Evolutionary conservation across 768 basidiomycete genomes (phyloP).

Genomic region (Chalciporus pseudorubinellus): DNA sequence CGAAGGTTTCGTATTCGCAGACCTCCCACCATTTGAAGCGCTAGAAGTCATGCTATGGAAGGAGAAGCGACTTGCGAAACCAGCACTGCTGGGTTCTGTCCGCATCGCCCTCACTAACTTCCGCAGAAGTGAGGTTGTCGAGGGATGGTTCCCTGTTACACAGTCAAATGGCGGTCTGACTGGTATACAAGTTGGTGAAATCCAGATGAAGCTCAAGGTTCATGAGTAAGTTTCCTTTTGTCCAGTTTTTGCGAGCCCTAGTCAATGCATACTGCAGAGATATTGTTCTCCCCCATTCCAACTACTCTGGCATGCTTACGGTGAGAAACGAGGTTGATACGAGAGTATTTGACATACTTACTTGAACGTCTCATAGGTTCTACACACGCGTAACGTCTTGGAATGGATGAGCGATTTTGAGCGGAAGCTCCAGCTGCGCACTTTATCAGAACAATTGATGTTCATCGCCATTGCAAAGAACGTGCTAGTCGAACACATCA

Average conservation of each 20-base stretch:
- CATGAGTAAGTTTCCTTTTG: constrained; percentile 56
- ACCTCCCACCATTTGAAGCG: constrained; percentile 75
- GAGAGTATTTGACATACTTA: neutral
- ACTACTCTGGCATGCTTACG: constrained; percentile 59
- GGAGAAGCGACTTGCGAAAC: constrained; percentile 63
- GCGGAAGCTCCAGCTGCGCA: constrained; percentile 62
- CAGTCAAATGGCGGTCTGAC: constrained; percentile 45
- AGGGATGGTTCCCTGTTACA: constrained; percentile 84
- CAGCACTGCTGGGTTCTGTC: constrained; percentile 55
- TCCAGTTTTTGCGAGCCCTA: neutral
- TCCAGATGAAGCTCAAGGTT: constrained; percentile 69
- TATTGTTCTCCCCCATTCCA: constrained; percentile 68
- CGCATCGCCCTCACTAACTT: constrained; percentile 68
- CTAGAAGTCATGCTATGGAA: constrained; percentile 68
- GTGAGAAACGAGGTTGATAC: constrained; percentile 37
- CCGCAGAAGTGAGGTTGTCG: constrained; percentile 66
- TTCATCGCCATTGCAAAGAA: constrained; percentile 69
- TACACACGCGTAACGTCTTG: constrained; percentile 62
- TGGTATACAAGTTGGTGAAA: constrained; percentile 68
- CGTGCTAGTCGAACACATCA: constrained; percentile 63
- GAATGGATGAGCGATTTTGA: constrained; percentile 77
- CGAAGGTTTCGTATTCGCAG: constrained; percentile 69
- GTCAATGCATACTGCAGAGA: constrained; percentile 47
- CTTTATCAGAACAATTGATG: constrained; percentile 57
- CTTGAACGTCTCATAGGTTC: constrained; percentile 11